A percentile compares a stretch with the other conserved stretches of the same genome.
phyloP scores from a whole-genome alignment of 345 rosid species.

The Syzygium aqueum region DNA sequence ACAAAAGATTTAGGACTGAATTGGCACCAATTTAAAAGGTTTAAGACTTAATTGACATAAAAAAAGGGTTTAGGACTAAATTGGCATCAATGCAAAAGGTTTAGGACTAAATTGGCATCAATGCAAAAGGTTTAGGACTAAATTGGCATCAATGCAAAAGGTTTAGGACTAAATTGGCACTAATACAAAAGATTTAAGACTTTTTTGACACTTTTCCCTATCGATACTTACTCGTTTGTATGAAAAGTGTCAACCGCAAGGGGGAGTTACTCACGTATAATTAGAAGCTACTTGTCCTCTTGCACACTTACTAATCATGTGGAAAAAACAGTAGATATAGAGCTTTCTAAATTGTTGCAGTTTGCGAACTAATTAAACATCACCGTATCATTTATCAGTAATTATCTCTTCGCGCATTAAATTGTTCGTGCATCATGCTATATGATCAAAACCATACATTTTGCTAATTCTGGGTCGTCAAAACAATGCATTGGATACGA shows the following conservation, averaged over 20 bases:
- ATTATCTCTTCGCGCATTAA: neutral
- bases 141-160: too few relatives aligned
- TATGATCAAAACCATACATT: neutral
- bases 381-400: neutral
- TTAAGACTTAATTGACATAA: too few relatives aligned
- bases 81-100: too few relatives aligned
- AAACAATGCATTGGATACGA: neutral
- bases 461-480: neutral
- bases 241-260: neutral
- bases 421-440: neutral
- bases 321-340: neutral
- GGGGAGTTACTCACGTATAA: neutral
- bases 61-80: too few relatives aligned
- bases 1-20: too few relatives aligned
- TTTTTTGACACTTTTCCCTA: too few relatives aligned
- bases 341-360: neutral
- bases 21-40: too few relatives aligned
- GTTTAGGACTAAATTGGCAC: too few relatives aligned
- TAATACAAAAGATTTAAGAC: too few relatives aligned
- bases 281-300: neutral
- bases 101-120: too few relatives aligned
- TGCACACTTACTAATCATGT: neutral
- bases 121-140: too few relatives aligned
- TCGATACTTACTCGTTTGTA: neutral
- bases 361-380: neutral